Evolutionary conservation across 2,329 filamentous ascomycete genomes (phyloP).

Genomic region (Cryphonectria nitschkei): DNA sequence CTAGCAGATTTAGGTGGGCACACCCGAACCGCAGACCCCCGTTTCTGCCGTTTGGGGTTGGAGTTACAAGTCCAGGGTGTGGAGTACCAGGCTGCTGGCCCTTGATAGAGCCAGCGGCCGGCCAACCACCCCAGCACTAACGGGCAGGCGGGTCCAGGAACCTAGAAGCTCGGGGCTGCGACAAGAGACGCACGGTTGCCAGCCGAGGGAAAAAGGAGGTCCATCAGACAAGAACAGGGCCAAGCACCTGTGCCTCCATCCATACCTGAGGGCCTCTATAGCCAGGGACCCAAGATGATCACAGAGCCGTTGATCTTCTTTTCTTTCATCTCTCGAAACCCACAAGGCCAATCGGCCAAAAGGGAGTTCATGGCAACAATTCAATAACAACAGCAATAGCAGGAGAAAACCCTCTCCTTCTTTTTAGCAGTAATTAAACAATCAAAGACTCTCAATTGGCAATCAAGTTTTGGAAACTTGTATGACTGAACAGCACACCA

Average conservation of each 20-base stretch:
- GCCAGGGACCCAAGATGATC: not conserved
- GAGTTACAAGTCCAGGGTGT: slow-evolving; percentile 7
- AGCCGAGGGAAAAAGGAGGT: slow-evolving; percentile 13
- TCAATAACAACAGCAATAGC: not conserved
- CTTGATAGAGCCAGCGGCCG: not conserved
- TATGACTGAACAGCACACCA: not conserved
- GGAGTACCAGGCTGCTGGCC: not conserved
- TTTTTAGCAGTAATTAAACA: not conserved
- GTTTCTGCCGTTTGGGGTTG: not conserved
- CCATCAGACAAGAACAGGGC: not conserved
- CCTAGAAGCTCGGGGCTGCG: slow-evolving; percentile 1
- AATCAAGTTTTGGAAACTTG: not conserved
- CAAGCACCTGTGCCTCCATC: not conserved
- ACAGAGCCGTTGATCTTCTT: slow-evolving; percentile 2
- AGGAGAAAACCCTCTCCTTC: too few relatives aligned
- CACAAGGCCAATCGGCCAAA: not conserved
- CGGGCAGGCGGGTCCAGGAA: not conserved
- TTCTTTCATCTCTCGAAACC: not conserved
- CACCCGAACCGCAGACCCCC: slow-evolving; percentile 7
- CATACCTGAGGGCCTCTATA: not conserved
- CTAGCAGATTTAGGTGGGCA: slow-evolving; percentile 20
- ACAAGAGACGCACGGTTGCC: slow-evolving; percentile 10
- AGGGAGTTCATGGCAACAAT: not conserved
- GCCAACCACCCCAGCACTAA: not conserved
- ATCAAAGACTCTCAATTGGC: not conserved